These are phyloP conservation scores for Gloeostereum incarnatum DNA, from an alignment of 768 basidiomycete genomes.

Conservation along the genomic window DNA sequence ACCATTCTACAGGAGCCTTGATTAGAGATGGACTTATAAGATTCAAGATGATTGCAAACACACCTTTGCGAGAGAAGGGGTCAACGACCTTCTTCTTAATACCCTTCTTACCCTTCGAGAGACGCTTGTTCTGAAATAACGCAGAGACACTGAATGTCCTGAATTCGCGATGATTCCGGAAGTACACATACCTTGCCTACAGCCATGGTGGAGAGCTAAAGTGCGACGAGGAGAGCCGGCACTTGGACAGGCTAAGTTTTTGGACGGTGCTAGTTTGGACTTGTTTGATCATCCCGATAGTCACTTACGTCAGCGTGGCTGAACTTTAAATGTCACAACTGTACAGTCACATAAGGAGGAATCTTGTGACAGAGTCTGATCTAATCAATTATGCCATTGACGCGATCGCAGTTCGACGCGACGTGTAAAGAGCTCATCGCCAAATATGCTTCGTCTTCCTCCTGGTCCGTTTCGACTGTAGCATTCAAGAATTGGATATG, in stretches of 20 bases:
- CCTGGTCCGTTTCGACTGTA: constrained; percentile 4
- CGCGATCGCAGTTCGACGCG: constrained; percentile 50
- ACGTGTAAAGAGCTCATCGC: constrained; percentile 46
- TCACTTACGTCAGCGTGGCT: too few relatives aligned
- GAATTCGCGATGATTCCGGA: background rate
- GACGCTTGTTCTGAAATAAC: constrained; percentile 98
- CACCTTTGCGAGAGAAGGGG: constrained; percentile 99
- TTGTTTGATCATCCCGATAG: too few relatives aligned
- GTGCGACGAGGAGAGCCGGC: constrained; percentile 30
- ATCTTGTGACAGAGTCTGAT: constrained; percentile 9
- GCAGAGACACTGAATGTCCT: constrained; percentile 6
- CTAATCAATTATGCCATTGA: constrained; percentile 21
- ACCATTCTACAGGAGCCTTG: constrained; percentile 69
- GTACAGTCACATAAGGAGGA: constrained; percentile 13
- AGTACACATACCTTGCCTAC: constrained; percentile 67
- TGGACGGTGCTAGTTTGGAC: constrained; percentile 12
- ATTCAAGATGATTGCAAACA: constrained; percentile 5
- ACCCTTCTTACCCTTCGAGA: constrained; percentile 97
- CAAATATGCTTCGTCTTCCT: constrained; percentile 10
- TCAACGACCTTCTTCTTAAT: constrained; percentile 99
- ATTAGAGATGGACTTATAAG: background rate
- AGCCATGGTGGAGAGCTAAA: constrained; percentile 54
- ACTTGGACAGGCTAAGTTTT: constrained; percentile 43
- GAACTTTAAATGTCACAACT: too few relatives aligned
- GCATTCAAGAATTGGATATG: constrained; percentile 42